phyloP scores from a whole-genome alignment of 441 rosid genomes.

The Bruguiera hainesii region DNA sequence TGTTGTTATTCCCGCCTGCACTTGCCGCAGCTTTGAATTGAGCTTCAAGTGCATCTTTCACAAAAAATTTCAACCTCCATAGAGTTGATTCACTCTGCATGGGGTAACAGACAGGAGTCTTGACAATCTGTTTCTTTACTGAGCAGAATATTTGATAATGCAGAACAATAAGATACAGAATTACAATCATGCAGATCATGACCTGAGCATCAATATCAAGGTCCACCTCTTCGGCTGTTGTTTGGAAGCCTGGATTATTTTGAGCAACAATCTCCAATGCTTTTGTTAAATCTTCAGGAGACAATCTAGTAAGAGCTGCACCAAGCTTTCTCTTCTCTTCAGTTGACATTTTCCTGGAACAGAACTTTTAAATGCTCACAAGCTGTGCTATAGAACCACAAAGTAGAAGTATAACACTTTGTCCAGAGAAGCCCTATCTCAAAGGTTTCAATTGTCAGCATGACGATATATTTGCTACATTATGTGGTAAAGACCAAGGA shows the following conservation, averaged over 20 bases:
- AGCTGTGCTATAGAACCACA: not conserved
- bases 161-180: not conserved
- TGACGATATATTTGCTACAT: not conserved
- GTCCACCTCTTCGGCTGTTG: constrained; percentile 83
- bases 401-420: not conserved
- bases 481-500: not conserved
- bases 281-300: constrained; percentile 78
- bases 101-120: not conserved
- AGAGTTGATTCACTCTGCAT: constrained; percentile 71
- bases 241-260: constrained; percentile 69
- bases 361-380: constrained; percentile 12
- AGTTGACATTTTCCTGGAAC: constrained; percentile 74
- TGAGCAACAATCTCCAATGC: constrained; percentile 92
- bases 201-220: constrained; percentile 91
- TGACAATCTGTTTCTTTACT: not conserved
- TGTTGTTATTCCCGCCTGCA: constrained; percentile 40
- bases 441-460: not conserved
- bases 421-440: not conserved
- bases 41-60: constrained; percentile 67
- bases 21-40: constrained; percentile 50
- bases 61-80: constrained; percentile 91
- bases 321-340: constrained; percentile 89
- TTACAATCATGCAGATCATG: constrained; percentile 4
- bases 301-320: constrained; percentile 60
- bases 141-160: not conserved